Evolutionary conservation across 352 stramenopile species (phyloP).

Genomic region (Phytopythium helicoides): DNA sequence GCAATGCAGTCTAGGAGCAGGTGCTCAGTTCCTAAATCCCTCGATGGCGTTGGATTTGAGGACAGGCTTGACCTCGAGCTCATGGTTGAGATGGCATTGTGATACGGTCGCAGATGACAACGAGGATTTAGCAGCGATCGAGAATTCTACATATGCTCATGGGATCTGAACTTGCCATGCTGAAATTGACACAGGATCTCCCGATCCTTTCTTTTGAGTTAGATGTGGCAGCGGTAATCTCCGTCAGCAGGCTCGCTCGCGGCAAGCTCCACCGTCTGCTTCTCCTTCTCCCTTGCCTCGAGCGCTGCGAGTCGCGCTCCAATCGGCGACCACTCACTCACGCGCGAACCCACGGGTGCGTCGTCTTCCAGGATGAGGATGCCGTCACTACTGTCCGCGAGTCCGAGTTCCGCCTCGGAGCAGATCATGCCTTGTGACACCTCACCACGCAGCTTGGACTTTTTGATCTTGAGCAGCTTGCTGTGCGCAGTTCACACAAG

Average conservation of each 20-base stretch:
- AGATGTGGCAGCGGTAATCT: constrained; percentile 9
- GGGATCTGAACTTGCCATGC: too few relatives aligned
- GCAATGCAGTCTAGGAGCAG: too few relatives aligned
- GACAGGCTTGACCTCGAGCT: too few relatives aligned
- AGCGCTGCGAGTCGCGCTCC: constrained; percentile 24
- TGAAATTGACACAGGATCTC: too few relatives aligned
- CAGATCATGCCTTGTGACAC: constrained; percentile 83
- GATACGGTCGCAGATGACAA: too few relatives aligned
- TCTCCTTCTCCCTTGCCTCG: background rate
- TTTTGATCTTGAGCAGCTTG: constrained; percentile 85
- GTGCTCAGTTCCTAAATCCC: too few relatives aligned
- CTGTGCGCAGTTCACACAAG: constrained; percentile 17
- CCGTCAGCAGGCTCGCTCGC: background rate
- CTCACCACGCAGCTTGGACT: constrained; percentile 77
- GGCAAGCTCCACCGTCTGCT: background rate
- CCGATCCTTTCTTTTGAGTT: too few relatives aligned
- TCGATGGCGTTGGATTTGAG: too few relatives aligned
- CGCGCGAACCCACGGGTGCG: constrained; percentile 48
- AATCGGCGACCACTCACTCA: constrained; percentile 38
- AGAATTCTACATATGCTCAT: too few relatives aligned
- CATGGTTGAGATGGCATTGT: too few relatives aligned
- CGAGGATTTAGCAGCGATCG: too few relatives aligned
- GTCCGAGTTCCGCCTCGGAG: constrained; percentile 69
- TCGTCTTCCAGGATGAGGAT: constrained; percentile 65
- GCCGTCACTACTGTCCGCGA: constrained; percentile 59